Conservation (phyloP, 1,284 basidiomycete genomes). For the Tilletiaria anomala region DNA sequence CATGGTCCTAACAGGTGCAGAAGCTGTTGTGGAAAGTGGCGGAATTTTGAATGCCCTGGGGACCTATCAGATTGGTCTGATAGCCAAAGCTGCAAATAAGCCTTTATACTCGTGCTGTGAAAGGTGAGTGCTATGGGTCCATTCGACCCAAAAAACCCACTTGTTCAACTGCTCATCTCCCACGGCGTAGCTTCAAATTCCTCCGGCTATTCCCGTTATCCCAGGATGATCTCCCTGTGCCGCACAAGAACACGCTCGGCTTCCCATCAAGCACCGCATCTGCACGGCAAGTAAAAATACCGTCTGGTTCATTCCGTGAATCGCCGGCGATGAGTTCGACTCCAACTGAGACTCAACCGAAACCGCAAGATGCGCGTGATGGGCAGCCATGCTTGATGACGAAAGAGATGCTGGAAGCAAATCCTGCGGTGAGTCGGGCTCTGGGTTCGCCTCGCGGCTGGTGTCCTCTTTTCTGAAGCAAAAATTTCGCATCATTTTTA, state of each 20-base stretch:
- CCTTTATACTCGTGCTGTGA: constrained; percentile 95
- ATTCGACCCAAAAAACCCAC: not conserved
- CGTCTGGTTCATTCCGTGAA: not conserved
- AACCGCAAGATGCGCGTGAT: not conserved
- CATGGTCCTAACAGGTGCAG: constrained; percentile 85
- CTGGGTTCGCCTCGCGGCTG: not conserved
- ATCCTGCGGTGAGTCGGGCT: constrained; percentile 17
- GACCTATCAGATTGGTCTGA: constrained; percentile 88
- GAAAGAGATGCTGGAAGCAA: constrained; percentile 19
- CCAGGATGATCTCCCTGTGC: constrained; percentile 74
- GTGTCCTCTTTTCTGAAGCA: not conserved
- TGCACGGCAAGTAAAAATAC: not conserved
- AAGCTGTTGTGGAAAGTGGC: constrained; percentile 86
- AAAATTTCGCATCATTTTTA: not conserved
- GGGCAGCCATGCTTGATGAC: constrained; percentile 12
- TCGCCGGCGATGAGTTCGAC: not conserved
- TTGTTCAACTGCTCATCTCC: constrained; percentile 10
- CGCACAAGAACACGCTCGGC: constrained; percentile 7
- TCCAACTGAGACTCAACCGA: not conserved
- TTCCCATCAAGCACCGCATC: constrained; percentile 8
- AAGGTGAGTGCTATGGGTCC: constrained; percentile 44
- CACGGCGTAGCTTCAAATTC: constrained; percentile 66
- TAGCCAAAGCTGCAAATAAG: constrained; percentile 83
- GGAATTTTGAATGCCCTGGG: constrained; percentile 54
- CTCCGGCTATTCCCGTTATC: constrained; percentile 89